Percentiles rank a stretch among this genome's conserved stretches.
Evolutionary conservation across 176 grass and related monocot species (phyloP).

Genomic region (Paspalum vaginatum): DNA sequence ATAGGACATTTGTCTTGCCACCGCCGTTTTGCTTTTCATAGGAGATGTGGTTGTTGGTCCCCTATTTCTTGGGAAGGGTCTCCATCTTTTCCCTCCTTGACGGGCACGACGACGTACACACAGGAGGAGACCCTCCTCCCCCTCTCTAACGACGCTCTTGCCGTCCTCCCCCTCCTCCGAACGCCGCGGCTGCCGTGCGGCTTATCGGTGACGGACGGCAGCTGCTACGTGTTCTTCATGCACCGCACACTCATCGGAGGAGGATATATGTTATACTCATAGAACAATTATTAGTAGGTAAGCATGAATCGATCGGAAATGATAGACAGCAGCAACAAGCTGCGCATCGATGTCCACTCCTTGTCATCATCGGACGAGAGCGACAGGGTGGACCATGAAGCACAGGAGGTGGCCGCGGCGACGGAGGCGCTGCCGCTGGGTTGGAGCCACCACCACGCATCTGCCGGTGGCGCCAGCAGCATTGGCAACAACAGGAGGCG

Average conservation of each 20-base stretch:
- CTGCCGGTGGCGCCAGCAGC: background rate
- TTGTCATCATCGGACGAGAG: constrained; percentile 2
- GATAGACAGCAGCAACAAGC: constrained; percentile 17
- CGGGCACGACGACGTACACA: background rate
- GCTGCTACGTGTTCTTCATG: constrained; percentile 3
- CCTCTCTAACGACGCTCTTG: constrained; percentile 9
- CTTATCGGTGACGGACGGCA: background rate
- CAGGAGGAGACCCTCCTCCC: constrained; percentile 15
- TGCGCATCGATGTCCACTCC: background rate
- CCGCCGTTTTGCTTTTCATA: constrained; percentile 8
- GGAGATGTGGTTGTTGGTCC: background rate
- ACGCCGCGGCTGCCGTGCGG: background rate
- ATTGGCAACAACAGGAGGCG: constrained; percentile 4
- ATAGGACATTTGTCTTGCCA: background rate
- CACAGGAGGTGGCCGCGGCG: background rate
- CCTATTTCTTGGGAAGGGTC: constrained; percentile 7
- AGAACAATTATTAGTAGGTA: background rate
- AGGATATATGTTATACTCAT: background rate
- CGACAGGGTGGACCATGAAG: background rate
- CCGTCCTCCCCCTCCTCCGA: constrained; percentile 25
- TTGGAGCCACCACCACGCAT: background rate
- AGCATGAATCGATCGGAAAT: constrained; percentile 13
- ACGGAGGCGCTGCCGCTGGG: background rate
- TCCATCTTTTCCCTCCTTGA: background rate
- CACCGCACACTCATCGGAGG: constrained; percentile 2